phyloP scores from a whole-genome alignment of 768 basidiomycete genomes.

The Daedaleopsis sinensis region DNA sequence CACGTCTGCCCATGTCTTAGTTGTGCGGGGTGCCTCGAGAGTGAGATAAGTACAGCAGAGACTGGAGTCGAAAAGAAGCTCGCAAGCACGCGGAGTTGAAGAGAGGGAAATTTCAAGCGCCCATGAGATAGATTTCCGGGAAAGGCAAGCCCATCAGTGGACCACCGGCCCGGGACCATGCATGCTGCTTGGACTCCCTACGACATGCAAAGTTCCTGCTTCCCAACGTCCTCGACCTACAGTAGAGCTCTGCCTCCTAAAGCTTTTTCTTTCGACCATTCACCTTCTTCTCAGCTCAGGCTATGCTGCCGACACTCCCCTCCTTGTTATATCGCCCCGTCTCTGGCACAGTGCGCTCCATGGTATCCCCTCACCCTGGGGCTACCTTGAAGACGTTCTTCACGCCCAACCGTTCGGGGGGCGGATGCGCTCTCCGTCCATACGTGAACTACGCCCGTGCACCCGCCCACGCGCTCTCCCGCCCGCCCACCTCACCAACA shows the following conservation, averaged over 20 bases:
- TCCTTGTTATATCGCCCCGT: conserved; percentile 11
- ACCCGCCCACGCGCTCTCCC: neutral
- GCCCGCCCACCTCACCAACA: neutral
- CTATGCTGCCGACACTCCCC: conserved; percentile 7
- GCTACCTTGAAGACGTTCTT: conserved; percentile 1
- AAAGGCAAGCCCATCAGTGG: neutral
- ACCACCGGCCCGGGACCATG: conserved; percentile 10
- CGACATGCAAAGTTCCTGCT: neutral
- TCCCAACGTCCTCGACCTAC: neutral
- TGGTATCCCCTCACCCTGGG: neutral
- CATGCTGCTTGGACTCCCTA: neutral
- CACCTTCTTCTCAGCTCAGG: neutral
- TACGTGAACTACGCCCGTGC: neutral
- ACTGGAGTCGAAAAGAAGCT: neutral
- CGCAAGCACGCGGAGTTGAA: neutral
- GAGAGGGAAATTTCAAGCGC: conserved; percentile 22
- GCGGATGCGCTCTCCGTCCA: neutral
- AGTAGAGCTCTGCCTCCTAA: neutral
- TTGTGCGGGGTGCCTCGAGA: neutral
- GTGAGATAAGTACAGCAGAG: no score
- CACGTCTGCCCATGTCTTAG: conserved; percentile 73
- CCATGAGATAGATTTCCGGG: neutral
- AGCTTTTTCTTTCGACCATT: neutral
- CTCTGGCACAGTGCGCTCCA: neutral
- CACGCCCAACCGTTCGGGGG: neutral